phyloP scores from a whole-genome alignment of 257 asterid genomes.

The Galeopsis tetrahit region DNA sequence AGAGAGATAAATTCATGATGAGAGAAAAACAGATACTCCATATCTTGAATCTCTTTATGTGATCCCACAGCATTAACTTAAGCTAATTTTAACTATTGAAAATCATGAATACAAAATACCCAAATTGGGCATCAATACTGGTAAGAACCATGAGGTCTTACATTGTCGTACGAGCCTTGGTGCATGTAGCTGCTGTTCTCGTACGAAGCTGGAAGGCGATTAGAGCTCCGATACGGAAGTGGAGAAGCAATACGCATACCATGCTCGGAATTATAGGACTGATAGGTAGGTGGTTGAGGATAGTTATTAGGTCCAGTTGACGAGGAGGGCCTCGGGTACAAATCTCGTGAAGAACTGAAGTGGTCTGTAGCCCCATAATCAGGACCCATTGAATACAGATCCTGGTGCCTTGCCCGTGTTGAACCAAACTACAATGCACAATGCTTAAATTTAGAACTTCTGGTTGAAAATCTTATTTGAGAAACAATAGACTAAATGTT shows the following conservation, averaged over 20 bases:
- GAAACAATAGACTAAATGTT: neutral
- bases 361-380: slow-evolving; percentile 48
- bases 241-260: slow-evolving; percentile 43
- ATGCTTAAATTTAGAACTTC: slow-evolving; percentile 14
- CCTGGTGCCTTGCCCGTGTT: slow-evolving; percentile 47
- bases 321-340: slow-evolving; percentile 44
- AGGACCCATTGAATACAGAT: slow-evolving; percentile 47
- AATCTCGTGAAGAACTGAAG: slow-evolving; percentile 44
- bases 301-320: slow-evolving; percentile 43
- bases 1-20: neutral
- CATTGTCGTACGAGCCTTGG: slow-evolving; percentile 47
- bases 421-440: slow-evolving; percentile 48
- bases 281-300: slow-evolving; percentile 46
- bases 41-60: neutral
- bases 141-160: slow-evolving; percentile 58
- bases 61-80: neutral
- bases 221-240: slow-evolving; percentile 47
- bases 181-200: slow-evolving; percentile 39
- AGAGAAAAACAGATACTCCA: neutral
- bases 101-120: slow-evolving; percentile 34
- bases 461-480: neutral
- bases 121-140: slow-evolving; percentile 43
- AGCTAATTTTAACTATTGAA: neutral
- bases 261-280: slow-evolving; percentile 36
- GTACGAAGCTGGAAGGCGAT: slow-evolving; percentile 25